Conservation (phyloP, 495 filamentous ascomycete genomes). For the Daldinia bambusicola region DNA sequence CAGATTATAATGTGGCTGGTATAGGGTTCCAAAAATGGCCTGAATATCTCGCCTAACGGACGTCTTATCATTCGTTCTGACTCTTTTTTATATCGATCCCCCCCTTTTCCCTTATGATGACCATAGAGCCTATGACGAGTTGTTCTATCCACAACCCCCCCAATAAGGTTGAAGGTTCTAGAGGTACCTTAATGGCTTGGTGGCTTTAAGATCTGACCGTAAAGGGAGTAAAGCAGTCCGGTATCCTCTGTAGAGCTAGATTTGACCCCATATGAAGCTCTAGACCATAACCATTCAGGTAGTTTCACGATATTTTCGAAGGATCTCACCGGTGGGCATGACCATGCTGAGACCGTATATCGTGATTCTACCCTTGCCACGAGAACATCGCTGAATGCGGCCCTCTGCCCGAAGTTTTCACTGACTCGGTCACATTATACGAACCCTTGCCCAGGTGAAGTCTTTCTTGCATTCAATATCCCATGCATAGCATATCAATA, state of each 20-base stretch:
- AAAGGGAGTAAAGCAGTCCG: neutral
- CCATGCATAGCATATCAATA: slow-evolving; percentile 26
- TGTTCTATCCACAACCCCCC: neutral
- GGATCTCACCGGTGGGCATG: neutral
- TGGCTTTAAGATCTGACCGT: neutral
- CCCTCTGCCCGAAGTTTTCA: slow-evolving; percentile 16
- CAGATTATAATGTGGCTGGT: slow-evolving; percentile 35
- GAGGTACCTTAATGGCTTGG: neutral
- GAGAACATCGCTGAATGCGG: slow-evolving; percentile 26
- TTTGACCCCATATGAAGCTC: neutral
- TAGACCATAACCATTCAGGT: neutral
- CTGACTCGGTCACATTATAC: slow-evolving; percentile 1
- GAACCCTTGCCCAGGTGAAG: slow-evolving; percentile 12
- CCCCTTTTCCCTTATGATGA: neutral
- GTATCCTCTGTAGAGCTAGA: too few species aligned
- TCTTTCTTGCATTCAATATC: slow-evolving; percentile 22
- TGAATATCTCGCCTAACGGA: slow-evolving; percentile 23
- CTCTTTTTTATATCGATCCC: neutral
- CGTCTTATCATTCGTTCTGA: neutral
- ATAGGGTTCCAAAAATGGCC: slow-evolving; percentile 30
- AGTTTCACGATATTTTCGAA: neutral
- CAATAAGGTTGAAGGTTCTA: neutral
- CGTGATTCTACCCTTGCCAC: too few species aligned
- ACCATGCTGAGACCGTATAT: neutral
- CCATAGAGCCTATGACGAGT: neutral